Base-by-base conservation (phyloP, 2,329 filamentous ascomycete genomes). In the Zalaria sp. region DNA sequence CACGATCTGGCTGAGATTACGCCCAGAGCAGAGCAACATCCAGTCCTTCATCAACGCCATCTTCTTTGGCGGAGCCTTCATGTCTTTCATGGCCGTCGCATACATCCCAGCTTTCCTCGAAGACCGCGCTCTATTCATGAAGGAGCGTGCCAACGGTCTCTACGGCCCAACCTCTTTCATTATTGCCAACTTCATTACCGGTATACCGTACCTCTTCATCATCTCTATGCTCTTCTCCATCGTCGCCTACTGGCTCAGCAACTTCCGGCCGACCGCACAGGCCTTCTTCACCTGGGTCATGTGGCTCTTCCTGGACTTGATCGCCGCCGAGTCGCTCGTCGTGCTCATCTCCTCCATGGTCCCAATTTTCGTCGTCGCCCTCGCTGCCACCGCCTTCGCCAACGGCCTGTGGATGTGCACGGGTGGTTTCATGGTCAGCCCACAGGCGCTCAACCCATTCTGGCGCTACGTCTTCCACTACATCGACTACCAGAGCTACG, bases 361-460 rank as follows among this genome's bases (percentile, higher is more conserved):
- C 48, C 83, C 83, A 0, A 81, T 79, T 47, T 93, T 93, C 49
- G 85, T 93, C 39, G 73, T 89, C 36, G 69, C 83, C 0, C 73
- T 93, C 0, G 85, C 86, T 0, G 67, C 86, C 2, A 82, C 83
- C 0, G 85, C 86, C 0, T 93, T 93, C 54, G 81, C 83, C 25
- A 93, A 93, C 59, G 86, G 85, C 0, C 67, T 93, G 5, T 93
- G 85, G 85, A 93, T 93, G 85, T 79, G 74, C 40, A 83, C 89
- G 1, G 77, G 80, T 40, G 86, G 86, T 0, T 93, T 93, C 63
- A 71, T 93, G 58, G 84, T 93, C 2, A 72, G 76, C 3, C 76
- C 79, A 3, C 73, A 67, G 1, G 73, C 79, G 2, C 69, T 93
- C 34, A 93, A 93, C 58, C 75, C 73, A 2, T 93, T 93, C 51